These are phyloP conservation scores for Botrytis medusae DNA, from an alignment of 2,329 filamentous ascomycete species.

Conservation along the genomic window DNA sequence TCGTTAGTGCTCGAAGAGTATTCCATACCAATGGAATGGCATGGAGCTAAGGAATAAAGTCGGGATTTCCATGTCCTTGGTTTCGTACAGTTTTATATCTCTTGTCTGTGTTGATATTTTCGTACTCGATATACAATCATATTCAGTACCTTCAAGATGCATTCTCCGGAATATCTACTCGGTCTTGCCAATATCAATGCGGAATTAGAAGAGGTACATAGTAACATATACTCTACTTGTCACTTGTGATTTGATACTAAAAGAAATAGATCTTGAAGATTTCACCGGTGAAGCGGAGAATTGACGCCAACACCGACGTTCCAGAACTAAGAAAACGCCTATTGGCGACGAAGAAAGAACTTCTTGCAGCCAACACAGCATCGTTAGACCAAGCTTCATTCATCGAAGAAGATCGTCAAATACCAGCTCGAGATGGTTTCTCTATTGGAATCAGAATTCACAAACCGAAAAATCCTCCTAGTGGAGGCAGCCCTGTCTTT, in stretches of 20 bases:
- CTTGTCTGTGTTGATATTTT: neutral
- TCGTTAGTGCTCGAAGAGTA: neutral
- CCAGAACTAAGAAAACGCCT: neutral
- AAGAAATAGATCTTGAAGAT: neutral
- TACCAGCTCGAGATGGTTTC: constrained; percentile 32
- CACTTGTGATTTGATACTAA: neutral
- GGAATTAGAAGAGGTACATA: constrained; percentile 27
- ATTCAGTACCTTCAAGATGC: neutral
- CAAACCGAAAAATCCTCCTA: constrained; percentile 25
- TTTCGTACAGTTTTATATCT: neutral
- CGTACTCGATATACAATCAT: no score
- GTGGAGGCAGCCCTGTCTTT: constrained; percentile 37
- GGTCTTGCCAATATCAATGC: constrained; percentile 27
- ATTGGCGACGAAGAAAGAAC: neutral
- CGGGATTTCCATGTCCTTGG: neutral
- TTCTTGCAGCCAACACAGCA: neutral
- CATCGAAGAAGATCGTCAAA: constrained; percentile 31
- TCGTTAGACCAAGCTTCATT: constrained; percentile 13
- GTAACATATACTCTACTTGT: neutral
- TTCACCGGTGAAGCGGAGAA: neutral
- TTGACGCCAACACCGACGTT: neutral
- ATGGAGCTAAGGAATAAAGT: neutral
- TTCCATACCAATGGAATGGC: neutral
- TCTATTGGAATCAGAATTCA: constrained; percentile 32
- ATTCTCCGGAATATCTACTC: constrained; percentile 21